phyloP scores from a whole-genome alignment of 176 grass and related monocot species.

The Pontederia crassipes region DNA sequence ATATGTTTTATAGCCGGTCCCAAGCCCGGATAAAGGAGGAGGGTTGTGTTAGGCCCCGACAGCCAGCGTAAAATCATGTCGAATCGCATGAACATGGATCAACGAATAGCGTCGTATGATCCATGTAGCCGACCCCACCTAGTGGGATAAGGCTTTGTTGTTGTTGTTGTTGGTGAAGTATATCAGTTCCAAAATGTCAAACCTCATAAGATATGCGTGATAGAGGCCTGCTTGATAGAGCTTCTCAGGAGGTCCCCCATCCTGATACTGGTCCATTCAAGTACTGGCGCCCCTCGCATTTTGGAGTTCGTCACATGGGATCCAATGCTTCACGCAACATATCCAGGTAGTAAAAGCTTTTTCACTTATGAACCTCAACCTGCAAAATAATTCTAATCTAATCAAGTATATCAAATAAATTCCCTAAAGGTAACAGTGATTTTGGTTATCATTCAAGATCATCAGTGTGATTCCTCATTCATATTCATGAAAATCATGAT shows the following conservation, averaged over 20 bases:
- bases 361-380: slow-evolving; percentile 11
- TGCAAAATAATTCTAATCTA: slow-evolving; percentile 41
- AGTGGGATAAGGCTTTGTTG: too few relatives aligned
- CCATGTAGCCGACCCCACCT: too few relatives aligned
- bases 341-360: slow-evolving; percentile 17
- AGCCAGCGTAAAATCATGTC: too few relatives aligned
- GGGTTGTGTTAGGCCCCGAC: too few relatives aligned
- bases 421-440: too few relatives aligned
- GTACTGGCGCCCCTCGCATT: slow-evolving; percentile 48
- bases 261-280: slow-evolving; percentile 96
- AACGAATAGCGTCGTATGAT: too few relatives aligned
- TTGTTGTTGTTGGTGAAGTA: neutral
- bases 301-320: slow-evolving; percentile 88
- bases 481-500: too few relatives aligned
- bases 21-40: too few relatives aligned
- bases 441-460: too few relatives aligned
- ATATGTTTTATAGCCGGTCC: too few relatives aligned
- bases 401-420: neutral
- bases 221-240: slow-evolving; percentile 83
- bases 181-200: slow-evolving; percentile 21
- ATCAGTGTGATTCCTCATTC: too few relatives aligned
- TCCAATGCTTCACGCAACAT: slow-evolving; percentile 90
- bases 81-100: too few relatives aligned
- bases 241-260: slow-evolving; percentile 97
- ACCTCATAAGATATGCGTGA: slow-evolving; percentile 45